Evolutionary conservation across 2,329 filamentous ascomycete species (phyloP).

Genomic region (Aureobasidium namibiae): DNA sequence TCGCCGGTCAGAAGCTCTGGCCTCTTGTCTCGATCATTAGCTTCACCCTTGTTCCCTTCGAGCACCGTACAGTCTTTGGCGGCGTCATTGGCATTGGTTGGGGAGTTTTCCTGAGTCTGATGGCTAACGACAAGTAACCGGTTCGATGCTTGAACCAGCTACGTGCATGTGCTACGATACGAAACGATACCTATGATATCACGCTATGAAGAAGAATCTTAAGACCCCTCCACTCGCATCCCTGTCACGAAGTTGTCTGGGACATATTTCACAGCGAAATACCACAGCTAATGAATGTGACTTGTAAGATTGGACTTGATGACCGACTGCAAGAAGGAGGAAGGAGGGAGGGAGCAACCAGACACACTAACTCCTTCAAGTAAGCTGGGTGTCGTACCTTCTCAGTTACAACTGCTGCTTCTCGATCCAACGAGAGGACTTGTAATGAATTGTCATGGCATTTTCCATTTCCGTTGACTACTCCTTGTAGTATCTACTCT

Average conservation of each 20-base stretch:
- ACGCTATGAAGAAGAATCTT: background rate
- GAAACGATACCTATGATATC: background rate
- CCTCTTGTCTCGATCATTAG: slow-evolving; percentile 61
- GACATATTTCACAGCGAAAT: too few relatives aligned
- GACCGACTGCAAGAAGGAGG: too few relatives aligned
- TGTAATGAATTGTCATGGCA: background rate
- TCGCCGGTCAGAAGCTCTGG: slow-evolving; percentile 66
- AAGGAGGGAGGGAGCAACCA: background rate
- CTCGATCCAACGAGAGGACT: background rate
- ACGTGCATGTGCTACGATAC: background rate
- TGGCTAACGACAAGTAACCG: slow-evolving; percentile 12
- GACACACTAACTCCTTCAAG: background rate
- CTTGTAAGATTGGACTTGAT: too few relatives aligned
- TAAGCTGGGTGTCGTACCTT: background rate
- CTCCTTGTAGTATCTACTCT: background rate
- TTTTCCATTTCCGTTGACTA: background rate
- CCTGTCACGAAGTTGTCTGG: background rate
- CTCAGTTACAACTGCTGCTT: background rate
- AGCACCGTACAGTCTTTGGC: slow-evolving; percentile 62
- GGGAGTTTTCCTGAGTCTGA: slow-evolving; percentile 66
- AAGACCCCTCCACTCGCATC: background rate
- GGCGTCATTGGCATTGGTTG: slow-evolving; percentile 63
- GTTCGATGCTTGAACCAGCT: background rate
- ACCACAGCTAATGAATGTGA: too few relatives aligned
- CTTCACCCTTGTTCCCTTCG: slow-evolving; percentile 63